These are phyloP conservation scores for Biscogniauxia marginata DNA, from an alignment of 2,329 filamentous ascomycete species.

Conservation along the genomic window DNA sequence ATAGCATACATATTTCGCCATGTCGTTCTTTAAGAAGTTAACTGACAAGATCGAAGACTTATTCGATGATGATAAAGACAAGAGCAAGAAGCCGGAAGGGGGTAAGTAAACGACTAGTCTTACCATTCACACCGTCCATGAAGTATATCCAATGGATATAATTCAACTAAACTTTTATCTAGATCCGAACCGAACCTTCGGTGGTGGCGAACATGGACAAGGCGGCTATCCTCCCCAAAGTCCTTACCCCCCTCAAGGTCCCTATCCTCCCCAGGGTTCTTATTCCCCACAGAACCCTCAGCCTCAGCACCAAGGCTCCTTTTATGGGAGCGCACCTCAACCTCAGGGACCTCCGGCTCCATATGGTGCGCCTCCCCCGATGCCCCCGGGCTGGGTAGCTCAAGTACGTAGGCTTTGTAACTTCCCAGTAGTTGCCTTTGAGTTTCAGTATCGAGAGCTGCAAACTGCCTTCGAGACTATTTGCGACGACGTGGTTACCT, in stretches of 20 bases:
- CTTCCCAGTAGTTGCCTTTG: neutral
- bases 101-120: neutral
- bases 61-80: conserved; percentile 15
- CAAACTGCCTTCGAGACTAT: neutral
- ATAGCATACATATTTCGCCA: neutral
- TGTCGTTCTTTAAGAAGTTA: conserved; percentile 22
- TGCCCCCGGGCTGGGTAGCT: conserved; percentile 11
- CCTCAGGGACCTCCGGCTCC: conserved; percentile 7
- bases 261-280: neutral
- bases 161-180: neutral
- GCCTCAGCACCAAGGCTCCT: conserved; percentile 3
- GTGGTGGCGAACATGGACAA: neutral
- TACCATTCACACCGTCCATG: neutral
- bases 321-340: conserved; percentile 2
- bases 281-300: neutral
- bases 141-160: neutral
- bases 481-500: too few species aligned
- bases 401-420: neutral
- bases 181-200: conserved; percentile 2
- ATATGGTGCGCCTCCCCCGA: conserved; percentile 12
- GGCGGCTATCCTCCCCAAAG: neutral
- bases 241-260: neutral
- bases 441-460: neutral
- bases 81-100: conserved; percentile 4
- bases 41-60: conserved; percentile 19